These are phyloP conservation scores for Elongisporangium prolatum DNA, from an alignment of 352 stramenopile genomes.

Conservation along the genomic window DNA sequence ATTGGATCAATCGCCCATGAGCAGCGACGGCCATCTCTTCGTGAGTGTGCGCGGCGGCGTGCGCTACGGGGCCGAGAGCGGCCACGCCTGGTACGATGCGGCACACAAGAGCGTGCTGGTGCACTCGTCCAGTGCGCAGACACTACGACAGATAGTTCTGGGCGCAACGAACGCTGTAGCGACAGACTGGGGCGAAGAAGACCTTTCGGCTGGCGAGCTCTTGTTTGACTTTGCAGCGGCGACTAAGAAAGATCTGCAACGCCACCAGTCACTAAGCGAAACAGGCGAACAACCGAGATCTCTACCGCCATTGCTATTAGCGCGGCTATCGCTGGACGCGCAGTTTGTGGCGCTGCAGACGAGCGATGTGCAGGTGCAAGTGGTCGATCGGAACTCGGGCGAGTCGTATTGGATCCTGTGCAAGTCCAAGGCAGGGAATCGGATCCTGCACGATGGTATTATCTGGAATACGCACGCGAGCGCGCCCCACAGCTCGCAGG, in stretches of 20 bases:
- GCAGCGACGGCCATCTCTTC: slow-evolving; percentile 56
- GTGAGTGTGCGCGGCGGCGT: slow-evolving; percentile 40
- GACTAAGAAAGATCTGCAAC: not conserved
- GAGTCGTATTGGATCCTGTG: slow-evolving; percentile 69
- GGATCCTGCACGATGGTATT: slow-evolving; percentile 49
- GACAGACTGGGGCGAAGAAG: not conserved
- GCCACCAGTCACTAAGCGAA: slow-evolving; percentile 4
- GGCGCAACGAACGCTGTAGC: slow-evolving; percentile 15
- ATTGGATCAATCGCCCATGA: not conserved
- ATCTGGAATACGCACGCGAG: slow-evolving; percentile 62
- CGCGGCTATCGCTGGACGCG: slow-evolving; percentile 55
- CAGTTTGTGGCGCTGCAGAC: slow-evolving; percentile 74
- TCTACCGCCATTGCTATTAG: slow-evolving; percentile 20
- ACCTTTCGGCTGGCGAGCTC: not conserved
- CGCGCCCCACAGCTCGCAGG: slow-evolving; percentile 43
- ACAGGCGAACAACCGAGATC: not conserved
- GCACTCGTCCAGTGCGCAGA: slow-evolving; percentile 20
- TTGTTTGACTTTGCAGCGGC: not conserved
- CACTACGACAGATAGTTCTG: slow-evolving; percentile 43
- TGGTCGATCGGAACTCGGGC: slow-evolving; percentile 39
- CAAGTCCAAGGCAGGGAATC: slow-evolving; percentile 56
- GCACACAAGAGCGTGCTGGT: slow-evolving; percentile 51
- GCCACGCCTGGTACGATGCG: slow-evolving; percentile 48
- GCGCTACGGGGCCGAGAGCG: slow-evolving; percentile 28
- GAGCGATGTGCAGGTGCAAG: slow-evolving; percentile 80